Evolutionary conservation across 192 early-diverging fungal species (phyloP).

Genomic region (Coemansia sp.): DNA sequence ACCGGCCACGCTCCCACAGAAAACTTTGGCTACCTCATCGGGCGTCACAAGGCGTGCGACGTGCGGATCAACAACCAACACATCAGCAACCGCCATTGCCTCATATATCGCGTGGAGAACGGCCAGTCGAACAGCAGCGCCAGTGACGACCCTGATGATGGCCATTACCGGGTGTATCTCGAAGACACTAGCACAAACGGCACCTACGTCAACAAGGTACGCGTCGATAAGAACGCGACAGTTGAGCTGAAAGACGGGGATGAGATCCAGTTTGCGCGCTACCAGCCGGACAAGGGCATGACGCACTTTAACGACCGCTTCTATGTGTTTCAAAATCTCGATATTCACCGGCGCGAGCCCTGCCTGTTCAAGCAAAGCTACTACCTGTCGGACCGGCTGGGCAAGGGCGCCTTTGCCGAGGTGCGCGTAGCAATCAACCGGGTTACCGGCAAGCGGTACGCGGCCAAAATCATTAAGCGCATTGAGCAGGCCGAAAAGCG

Average conservation of each 20-base stretch:
- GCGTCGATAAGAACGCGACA: conserved; percentile 56
- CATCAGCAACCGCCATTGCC: conserved; percentile 60
- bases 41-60: conserved; percentile 57
- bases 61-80: conserved; percentile 52
- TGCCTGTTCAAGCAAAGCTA: conserved; percentile 56
- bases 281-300: conserved; percentile 51
- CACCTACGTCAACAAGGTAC: conserved; percentile 66
- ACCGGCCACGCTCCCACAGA: conserved; percentile 5
- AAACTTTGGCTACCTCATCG: conserved; percentile 55
- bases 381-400: conserved; percentile 36
- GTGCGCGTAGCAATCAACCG: conserved; percentile 68
- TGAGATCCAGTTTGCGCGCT: conserved; percentile 62
- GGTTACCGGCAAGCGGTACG: conserved; percentile 65
- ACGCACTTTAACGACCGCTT: conserved; percentile 51
- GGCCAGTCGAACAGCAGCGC: conserved; percentile 7
- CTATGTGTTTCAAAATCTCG: conserved; percentile 49
- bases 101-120: conserved; percentile 51
- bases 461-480: conserved; percentile 73
- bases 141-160: background rate
- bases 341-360: conserved; percentile 38
- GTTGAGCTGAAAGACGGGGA: conserved; percentile 65
- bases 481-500: conserved; percentile 38
- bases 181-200: conserved; percentile 70
- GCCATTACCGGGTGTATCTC: conserved; percentile 30
- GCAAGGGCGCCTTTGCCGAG: conserved; percentile 67